Percentiles rank a stretch among this genome's conserved stretches.
Evolutionary conservation across 2,329 filamentous ascomycete species (phyloP).

Genomic region (Xylaria sp.): DNA sequence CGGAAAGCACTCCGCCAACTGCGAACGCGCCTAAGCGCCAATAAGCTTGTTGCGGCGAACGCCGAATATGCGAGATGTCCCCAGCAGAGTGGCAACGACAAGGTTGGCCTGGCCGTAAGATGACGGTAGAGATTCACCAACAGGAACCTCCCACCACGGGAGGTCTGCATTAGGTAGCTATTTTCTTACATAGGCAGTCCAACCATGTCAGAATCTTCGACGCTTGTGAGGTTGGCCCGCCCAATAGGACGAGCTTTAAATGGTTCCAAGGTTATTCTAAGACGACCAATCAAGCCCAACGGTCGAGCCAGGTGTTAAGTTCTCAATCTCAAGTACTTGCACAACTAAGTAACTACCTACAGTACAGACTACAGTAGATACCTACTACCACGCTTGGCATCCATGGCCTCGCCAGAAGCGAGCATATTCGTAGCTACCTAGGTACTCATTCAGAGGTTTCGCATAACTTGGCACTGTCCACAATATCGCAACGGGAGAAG

Average conservation of each 20-base stretch:
- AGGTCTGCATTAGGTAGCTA: neutral
- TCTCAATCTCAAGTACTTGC: too few species aligned
- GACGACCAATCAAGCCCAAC: neutral
- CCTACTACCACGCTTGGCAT: too few species aligned
- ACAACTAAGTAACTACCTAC: neutral
- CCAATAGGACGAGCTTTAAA: neutral
- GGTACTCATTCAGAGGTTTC: too few species aligned
- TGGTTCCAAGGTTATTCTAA: neutral
- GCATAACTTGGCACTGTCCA: too few species aligned
- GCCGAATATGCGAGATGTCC: neutral
- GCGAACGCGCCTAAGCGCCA: constrained; percentile 4
- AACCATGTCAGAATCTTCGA: neutral
- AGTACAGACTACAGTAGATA: too few species aligned
- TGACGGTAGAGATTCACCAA: neutral
- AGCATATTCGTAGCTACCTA: too few species aligned
- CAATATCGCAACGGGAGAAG: neutral
- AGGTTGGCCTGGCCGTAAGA: neutral
- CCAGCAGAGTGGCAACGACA: neutral
- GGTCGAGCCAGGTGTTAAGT: neutral
- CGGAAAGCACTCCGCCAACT: constrained; percentile 10
- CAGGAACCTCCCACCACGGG: too few species aligned
- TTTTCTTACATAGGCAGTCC: neutral
- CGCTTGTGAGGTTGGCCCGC: neutral
- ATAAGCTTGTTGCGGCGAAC: neutral
- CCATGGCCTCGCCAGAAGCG: too few species aligned